These are phyloP conservation scores for Stachybotrys chartarum DNA, from an alignment of 2,329 filamentous ascomycete species.

Conservation along the genomic window DNA sequence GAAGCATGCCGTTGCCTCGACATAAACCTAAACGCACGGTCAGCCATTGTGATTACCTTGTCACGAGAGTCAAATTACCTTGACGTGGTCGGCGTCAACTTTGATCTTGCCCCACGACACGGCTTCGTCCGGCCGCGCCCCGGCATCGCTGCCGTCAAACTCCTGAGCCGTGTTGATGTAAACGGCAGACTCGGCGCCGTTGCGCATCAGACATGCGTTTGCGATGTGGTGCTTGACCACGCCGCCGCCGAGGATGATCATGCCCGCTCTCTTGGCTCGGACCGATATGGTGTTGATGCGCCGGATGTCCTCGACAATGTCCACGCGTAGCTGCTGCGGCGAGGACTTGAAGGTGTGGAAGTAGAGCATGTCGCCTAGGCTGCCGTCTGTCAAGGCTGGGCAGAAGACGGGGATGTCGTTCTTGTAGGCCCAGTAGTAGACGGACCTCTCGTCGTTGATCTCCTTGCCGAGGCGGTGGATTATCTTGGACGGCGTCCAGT, in stretches of 20 bases:
- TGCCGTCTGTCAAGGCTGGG: conserved; percentile 90
- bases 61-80: conserved; percentile 45
- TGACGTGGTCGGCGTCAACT: conserved; percentile 77
- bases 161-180: conserved; percentile 98
- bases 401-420: conserved; percentile 97
- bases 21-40: conserved; percentile 42
- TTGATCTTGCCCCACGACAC: conserved; percentile 99
- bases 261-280: conserved; percentile 78
- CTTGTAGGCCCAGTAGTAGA: conserved; percentile 97
- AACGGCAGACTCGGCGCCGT: conserved; percentile 92
- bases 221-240: conserved; percentile 98
- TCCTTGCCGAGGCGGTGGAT: conserved; percentile 87
- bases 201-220: conserved; percentile 95
- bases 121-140: conserved; percentile 89
- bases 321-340: conserved; percentile 72
- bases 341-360: conserved; percentile 94
- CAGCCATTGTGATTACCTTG: not conserved
- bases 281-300: conserved; percentile 89
- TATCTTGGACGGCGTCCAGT: conserved; percentile 92
- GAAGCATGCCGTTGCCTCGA: conserved; percentile 58
- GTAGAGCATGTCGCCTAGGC: conserved; percentile 95
- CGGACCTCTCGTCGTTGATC: conserved; percentile 85
- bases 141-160: conserved; percentile 95
- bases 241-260: conserved; percentile 92
- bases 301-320: conserved; percentile 91